These are phyloP conservation scores for Ophiocordyceps robertsii DNA, from an alignment of 2,329 filamentous ascomycete genomes.

Conservation along the genomic window DNA sequence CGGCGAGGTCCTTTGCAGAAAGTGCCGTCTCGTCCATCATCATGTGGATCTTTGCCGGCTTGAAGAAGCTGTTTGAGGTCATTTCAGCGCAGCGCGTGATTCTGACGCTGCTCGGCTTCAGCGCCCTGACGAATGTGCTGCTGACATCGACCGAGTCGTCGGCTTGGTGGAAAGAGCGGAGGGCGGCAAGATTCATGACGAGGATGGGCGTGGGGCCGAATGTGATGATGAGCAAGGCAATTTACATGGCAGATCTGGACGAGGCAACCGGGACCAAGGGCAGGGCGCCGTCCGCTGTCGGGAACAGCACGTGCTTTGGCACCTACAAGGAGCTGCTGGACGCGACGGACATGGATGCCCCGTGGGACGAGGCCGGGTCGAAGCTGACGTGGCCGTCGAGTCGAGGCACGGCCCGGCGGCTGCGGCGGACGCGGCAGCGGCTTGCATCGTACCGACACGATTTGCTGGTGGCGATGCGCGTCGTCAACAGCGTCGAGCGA, in stretches of 20 bases:
- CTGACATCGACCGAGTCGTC: conserved; percentile 61
- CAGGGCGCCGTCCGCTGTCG: conserved; percentile 19
- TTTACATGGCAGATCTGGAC: conserved; percentile 73
- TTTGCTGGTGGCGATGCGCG: conserved; percentile 74
- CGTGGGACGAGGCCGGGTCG: conserved; percentile 38
- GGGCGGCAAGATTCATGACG: conserved; percentile 68
- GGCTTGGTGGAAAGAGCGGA: conserved; percentile 76
- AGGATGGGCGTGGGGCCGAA: conserved; percentile 70
- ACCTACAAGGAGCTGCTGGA: conserved; percentile 48
- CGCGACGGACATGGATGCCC: conserved; percentile 41
- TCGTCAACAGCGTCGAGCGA: conserved; percentile 78
- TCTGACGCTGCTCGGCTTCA: conserved; percentile 53
- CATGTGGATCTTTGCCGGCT: conserved; percentile 57
- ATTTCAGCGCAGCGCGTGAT: conserved; percentile 63
- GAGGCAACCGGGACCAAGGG: conserved; percentile 35
- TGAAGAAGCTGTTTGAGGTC: conserved; percentile 54
- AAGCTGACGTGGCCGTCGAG: conserved; percentile 33
- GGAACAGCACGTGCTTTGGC: conserved; percentile 44
- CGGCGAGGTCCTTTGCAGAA: conserved; percentile 57
- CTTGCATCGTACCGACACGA: conserved; percentile 81
- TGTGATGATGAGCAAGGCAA: conserved; percentile 66
- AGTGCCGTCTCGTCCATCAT: conserved; percentile 64
- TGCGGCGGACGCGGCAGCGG: conserved; percentile 69
- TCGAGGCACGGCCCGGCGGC: conserved; percentile 44
- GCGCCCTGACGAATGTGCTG: conserved; percentile 58